phyloP scores from a whole-genome alignment of 768 basidiomycete genomes.

The Boletus tomentosulus region DNA sequence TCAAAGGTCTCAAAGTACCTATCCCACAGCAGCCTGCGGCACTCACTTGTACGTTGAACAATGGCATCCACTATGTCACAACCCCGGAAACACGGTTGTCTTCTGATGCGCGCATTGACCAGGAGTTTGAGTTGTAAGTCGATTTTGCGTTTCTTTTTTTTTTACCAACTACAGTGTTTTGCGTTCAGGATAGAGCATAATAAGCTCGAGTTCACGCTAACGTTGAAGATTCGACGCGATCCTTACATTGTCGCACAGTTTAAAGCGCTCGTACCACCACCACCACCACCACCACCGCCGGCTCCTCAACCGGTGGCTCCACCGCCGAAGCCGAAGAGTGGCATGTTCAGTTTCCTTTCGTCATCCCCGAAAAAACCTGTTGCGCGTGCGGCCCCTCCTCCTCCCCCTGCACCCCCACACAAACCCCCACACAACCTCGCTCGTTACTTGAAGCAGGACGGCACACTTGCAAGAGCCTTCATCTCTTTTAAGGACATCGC shows the following conservation, averaged over 20 bases:
- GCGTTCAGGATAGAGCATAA: conserved; percentile 76
- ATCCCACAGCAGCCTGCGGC: conserved; percentile 71
- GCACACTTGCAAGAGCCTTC: conserved; percentile 84
- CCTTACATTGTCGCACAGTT: conserved; percentile 80
- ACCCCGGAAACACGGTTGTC: conserved; percentile 72
- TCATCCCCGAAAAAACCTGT: conserved; percentile 69
- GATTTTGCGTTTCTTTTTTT: background rate
- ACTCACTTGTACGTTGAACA: conserved; percentile 87
- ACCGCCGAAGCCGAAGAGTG: conserved; percentile 52
- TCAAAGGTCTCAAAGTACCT: conserved; percentile 72
- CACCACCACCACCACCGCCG: conserved; percentile 48
- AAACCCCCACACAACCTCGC: conserved; percentile 72
- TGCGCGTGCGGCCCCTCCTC: conserved; percentile 37
- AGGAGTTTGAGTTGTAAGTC: conserved; percentile 87
- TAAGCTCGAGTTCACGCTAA: conserved; percentile 93
- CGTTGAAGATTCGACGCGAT: conserved; percentile 81
- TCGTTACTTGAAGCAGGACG: conserved; percentile 77
- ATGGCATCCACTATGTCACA: conserved; percentile 93
- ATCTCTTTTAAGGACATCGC: conserved; percentile 88
- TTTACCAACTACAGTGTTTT: background rate
- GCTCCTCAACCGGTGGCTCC: conserved; percentile 41
- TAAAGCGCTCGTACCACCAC: conserved; percentile 54
- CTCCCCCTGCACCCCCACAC: conserved; percentile 34
- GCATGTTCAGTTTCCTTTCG: conserved; percentile 73
- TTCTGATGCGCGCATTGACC: conserved; percentile 63